Base-by-base conservation (phyloP, 2,329 filamentous ascomycete genomes). In the Davidsoniella neocaledoniae region DNA sequence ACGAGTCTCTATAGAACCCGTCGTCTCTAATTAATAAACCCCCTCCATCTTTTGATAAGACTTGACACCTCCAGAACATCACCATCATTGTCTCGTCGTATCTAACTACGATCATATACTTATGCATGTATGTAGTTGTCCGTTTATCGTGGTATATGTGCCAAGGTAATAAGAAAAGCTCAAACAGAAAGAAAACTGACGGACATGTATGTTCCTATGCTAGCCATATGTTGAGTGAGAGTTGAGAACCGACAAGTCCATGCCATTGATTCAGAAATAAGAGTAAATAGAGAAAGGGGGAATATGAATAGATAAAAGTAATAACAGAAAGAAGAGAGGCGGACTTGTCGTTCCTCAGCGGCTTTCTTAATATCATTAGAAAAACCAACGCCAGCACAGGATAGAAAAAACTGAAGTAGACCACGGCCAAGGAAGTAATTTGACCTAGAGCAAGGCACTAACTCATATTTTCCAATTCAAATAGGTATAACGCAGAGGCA, bases 241-340 rank as follows among this genome's bases (percentile, higher is more conserved):
- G 29, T 33, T 33, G 19, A 38, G 17, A 37, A 43, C 17, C 38
- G 47, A 43, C 39, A 49, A 49, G 47, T 46, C 48, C 37, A 45
- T 43, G 37, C 48, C 43, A 38, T 46, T 46, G 36, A 45, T 45
- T 25, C 43, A 25, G 25, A 23, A 46, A 46, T 44, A 50, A 51
- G 38, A 53, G 40, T 50, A 46, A 50, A 42, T 36, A 45, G 29
- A 21, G 33, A 50, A 48, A 45, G 29, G 40, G 44, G 48, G 49
- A 54, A 43, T 46, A 49, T 39, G 46, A 54, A 49, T 53, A 55
- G 48, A 45, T 54, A 41, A 50, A 53, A 45, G 49, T 54, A 53
- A 49, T 52, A 52, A 49, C 41, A 48, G 40, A 52, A 49, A 46
- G 41, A 44, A 26, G 43, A 46, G 37, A 45, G 46, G 21, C 25